Evolutionary conservation across 1,139 yeast species (phyloP).

Genomic region (Kurtzmaniella quercitrusa): DNA sequence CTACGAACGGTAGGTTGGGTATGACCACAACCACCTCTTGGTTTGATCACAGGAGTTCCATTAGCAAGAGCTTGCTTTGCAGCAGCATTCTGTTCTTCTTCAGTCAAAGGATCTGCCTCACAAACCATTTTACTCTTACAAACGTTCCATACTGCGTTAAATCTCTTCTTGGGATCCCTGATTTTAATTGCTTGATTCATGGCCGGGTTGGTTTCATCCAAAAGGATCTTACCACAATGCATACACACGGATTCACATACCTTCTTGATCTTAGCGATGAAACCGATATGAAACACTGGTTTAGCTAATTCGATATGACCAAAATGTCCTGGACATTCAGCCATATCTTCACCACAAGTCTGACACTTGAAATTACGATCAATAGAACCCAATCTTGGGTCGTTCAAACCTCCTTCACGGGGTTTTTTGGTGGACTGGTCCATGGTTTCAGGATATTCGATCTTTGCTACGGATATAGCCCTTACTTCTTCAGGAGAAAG

Average conservation of each 20-base stretch:
- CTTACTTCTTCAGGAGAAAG: conserved; percentile 96
- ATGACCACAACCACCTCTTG: conserved; percentile 97
- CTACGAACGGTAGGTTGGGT: conserved; percentile 93
- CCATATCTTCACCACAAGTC: conserved; percentile 99
- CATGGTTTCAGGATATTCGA: conserved; percentile 98
- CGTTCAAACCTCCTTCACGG: conserved; percentile 94
- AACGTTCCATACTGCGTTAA: conserved; percentile 92
- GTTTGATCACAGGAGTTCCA: conserved; percentile 19
- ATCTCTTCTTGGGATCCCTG: conserved; percentile 91
- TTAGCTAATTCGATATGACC: conserved; percentile 98
- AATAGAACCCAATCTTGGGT: conserved; percentile 94
- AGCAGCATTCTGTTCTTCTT: conserved; percentile 45
- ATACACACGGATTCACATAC: conserved; percentile 95
- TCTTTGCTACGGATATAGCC: conserved; percentile 95
- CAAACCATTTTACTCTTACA: conserved; percentile 93
- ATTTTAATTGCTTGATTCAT: conserved; percentile 88
- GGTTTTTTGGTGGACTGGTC: conserved; percentile 95
- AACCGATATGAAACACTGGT: conserved; percentile 97
- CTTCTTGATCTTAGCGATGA: conserved; percentile 88
- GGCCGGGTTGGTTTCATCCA: conserved; percentile 82
- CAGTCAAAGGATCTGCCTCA: conserved; percentile 78
- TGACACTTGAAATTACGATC: conserved; percentile 97
- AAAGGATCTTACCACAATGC: conserved; percentile 92
- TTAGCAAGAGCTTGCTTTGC: conserved; percentile 18
- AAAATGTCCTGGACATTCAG: conserved; percentile 99